Conservation (phyloP, 345 rosid genomes). For the Lumnitzera racemosa region DNA sequence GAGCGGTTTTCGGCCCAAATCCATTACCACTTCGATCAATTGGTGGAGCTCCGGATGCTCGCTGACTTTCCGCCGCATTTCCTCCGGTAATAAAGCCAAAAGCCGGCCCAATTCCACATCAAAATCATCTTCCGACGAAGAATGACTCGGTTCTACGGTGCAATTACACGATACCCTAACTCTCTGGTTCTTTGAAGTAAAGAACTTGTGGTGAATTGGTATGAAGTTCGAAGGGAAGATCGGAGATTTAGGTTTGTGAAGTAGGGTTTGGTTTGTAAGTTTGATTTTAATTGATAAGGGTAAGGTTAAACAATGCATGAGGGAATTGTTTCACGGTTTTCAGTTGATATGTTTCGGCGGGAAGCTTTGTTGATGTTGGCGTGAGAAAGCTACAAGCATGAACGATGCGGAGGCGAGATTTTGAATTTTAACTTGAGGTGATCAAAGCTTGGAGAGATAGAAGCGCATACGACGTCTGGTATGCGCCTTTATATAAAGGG, state of each 20-base stretch:
- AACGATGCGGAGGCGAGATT: too few relatives aligned
- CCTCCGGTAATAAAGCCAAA: conserved; percentile 53
- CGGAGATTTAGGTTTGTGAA: conserved; percentile 4
- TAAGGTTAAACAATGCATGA: too few relatives aligned
- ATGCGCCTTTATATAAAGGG: too few relatives aligned
- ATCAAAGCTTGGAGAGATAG: too few relatives aligned
- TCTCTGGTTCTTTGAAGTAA: background rate
- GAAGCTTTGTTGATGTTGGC: too few relatives aligned
- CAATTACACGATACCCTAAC: background rate
- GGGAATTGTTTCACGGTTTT: too few relatives aligned
- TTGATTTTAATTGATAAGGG: too few relatives aligned
- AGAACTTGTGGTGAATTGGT: conserved; percentile 2
- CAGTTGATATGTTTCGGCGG: too few relatives aligned
- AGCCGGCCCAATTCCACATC: conserved; percentile 64
- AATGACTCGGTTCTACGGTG: conserved; percentile 16
- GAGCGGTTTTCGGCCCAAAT: conserved; percentile 76
- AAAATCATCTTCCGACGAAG: conserved; percentile 29
- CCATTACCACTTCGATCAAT: conserved; percentile 80
- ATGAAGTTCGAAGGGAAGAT: conserved; percentile 11
- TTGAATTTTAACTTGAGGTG: too few relatives aligned
- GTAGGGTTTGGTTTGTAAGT: background rate
- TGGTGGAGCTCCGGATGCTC: conserved; percentile 54
- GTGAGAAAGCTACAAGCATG: too few relatives aligned
- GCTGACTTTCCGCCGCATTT: conserved; percentile 44
- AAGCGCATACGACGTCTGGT: too few relatives aligned